These are phyloP conservation scores for Carex arenaria DNA, from an alignment of 202 grass and related monocot genomes.

Conservation along the genomic window DNA sequence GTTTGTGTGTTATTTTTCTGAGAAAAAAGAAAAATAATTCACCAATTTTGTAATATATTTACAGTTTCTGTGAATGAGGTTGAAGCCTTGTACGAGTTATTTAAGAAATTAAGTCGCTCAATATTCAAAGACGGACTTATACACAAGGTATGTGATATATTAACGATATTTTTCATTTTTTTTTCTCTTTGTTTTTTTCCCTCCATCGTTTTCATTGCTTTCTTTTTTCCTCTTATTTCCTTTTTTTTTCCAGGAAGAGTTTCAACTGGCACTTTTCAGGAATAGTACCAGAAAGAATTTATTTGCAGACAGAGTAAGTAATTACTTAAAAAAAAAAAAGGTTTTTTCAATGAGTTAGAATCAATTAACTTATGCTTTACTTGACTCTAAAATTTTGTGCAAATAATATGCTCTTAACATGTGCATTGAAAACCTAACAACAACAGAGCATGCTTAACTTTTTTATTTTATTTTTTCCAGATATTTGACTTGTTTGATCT, in stretches of 20 bases:
- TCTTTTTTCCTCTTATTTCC: background rate
- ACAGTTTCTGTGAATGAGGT: slow-evolving; percentile 77
- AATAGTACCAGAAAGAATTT: slow-evolving; percentile 36
- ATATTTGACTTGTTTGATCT: slow-evolving; percentile 90
- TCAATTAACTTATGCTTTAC: background rate
- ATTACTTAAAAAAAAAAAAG: background rate
- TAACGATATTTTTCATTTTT: background rate
- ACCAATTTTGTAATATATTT: background rate
- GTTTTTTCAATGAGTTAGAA: background rate
- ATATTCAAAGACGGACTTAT: slow-evolving; percentile 68
- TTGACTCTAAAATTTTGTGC: background rate
- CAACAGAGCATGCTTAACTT: too few relatives aligned
- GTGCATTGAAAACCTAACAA: too few relatives aligned
- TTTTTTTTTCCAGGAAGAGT: slow-evolving; percentile 30
- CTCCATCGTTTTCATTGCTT: background rate
- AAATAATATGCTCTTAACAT: background rate
- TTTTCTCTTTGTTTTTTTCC: background rate
- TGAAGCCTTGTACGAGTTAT: slow-evolving; percentile 73
- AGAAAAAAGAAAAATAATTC: background rate
- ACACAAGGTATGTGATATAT: slow-evolving; percentile 52
- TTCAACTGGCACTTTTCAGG: slow-evolving; percentile 39
- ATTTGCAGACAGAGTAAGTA: slow-evolving; percentile 34
- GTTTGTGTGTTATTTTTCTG: background rate
- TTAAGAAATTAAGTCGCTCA: slow-evolving; percentile 70
- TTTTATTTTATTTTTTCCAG: slow-evolving; percentile 24